Evolutionary conservation across 208 protist species (phyloP), one percentile per base, ranked within the genome.

Genomic region (Leptomonas pyrrhocoris): DNA sequence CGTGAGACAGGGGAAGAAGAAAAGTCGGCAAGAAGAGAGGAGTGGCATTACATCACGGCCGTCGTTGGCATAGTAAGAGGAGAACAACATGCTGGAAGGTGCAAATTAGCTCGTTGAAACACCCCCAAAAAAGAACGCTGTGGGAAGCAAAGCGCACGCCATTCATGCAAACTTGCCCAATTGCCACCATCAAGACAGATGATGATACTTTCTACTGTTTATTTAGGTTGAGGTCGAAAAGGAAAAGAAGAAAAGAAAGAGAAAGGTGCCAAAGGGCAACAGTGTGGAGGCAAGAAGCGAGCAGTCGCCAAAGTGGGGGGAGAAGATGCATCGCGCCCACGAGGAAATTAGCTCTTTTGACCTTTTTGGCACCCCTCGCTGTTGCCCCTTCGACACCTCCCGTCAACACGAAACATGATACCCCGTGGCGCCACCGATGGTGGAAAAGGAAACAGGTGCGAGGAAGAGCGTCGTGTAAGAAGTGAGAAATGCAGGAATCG

Each of bases 401-500:
- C 27, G 43, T 64, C 58, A 64, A 51, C 58, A 64, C 58, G 28
- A 64, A 40, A 64, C 43, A 64, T 46, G 58, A 50, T 64, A 64
- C 58, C n/a, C 38, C 1, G 56, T 34, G 23, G 43, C 58, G 15
- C n/a, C 18, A 13, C 58, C 7, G 27, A 27, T 15, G 13, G 5
- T 8, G 36, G 25, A 58, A 45, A 43, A 54, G 34, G 34, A 9
- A 31, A 43, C 27, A 56, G 49, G 49, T 11, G 49, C 34, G n/a
- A 12, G 53, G 23, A 18, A 16, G 28, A 38, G 19, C 7, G 2
- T 7, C 25, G 18, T n/a, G 55, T 28, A 45, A 45, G 34, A 36
- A 6, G 13, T 42, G 38, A n/a, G n/a, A n/a, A n/a, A n/a, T n/a
- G n/a, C n/a, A n/a, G 34, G 34, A 38, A 38, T 38, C 34, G 7